Conservation (phyloP, 1,284 basidiomycete genomes). For the Cutaneotrichosporon cyanovorans region DNA sequence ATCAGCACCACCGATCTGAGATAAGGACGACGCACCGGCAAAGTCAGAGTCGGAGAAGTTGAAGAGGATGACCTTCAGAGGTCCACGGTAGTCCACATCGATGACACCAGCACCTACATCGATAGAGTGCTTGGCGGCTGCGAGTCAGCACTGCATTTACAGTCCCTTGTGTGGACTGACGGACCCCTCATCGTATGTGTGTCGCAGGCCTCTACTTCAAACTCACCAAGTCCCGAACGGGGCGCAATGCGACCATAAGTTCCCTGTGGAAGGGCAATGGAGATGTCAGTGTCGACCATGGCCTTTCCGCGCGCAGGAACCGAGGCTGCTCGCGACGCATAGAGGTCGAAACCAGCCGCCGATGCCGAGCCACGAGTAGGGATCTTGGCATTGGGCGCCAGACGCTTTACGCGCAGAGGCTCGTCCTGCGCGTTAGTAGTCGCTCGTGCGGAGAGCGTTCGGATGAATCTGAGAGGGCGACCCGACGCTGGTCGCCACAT, state of each 20-base stretch:
- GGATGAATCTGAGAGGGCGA: not conserved
- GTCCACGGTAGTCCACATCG: constrained; percentile 91
- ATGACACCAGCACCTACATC: constrained; percentile 96
- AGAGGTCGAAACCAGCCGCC: constrained; percentile 93
- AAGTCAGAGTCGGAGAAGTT: constrained; percentile 88
- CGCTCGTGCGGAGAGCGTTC: too few relatives aligned
- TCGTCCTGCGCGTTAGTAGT: constrained; percentile 11
- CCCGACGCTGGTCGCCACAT: not conserved
- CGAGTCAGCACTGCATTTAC: too few relatives aligned
- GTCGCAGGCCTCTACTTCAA: too few relatives aligned
- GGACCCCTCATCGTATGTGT: too few relatives aligned
- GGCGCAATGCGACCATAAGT: constrained; percentile 97
- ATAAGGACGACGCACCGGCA: constrained; percentile 53
- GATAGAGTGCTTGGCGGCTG: constrained; percentile 95
- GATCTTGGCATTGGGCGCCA: constrained; percentile 71
- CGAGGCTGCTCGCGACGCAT: constrained; percentile 68
- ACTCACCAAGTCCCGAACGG: constrained; percentile 80
- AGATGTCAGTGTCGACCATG: constrained; percentile 82
- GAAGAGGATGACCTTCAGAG: constrained; percentile 86
- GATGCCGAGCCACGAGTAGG: constrained; percentile 82
- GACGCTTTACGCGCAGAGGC: constrained; percentile 71
- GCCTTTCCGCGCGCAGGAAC: constrained; percentile 84
- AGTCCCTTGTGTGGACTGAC: too few relatives aligned
- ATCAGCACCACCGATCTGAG: not conserved
- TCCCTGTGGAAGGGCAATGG: constrained; percentile 89